Conservation (phyloP, 176 grass and related monocot species). For the Carex kokanica region DNA sequence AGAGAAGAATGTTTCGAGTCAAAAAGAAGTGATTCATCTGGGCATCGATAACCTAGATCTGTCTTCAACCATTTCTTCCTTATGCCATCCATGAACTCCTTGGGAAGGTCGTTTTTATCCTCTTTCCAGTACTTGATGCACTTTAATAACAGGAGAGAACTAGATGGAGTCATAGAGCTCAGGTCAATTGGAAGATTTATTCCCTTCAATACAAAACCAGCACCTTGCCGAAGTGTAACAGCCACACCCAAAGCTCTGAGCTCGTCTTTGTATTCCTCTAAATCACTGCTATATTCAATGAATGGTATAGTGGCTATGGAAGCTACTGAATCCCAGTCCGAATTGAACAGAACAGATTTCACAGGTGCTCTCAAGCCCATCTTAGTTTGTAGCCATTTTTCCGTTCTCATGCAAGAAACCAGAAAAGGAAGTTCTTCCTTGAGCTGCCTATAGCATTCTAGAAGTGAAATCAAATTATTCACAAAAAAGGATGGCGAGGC, state of each 20-base stretch:
- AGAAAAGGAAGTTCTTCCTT: slow-evolving; percentile 21
- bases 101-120: not conserved
- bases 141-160: slow-evolving; percentile 35
- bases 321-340: slow-evolving; percentile 37
- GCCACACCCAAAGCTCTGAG: slow-evolving; percentile 44
- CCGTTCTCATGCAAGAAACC: slow-evolving; percentile 5
- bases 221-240: slow-evolving; percentile 27
- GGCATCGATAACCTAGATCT: slow-evolving; percentile 39
- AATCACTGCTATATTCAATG: slow-evolving; percentile 39
- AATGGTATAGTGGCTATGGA: slow-evolving; percentile 50
- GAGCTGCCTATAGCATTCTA: slow-evolving; percentile 40
- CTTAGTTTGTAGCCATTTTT: slow-evolving; percentile 29
- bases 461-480: slow-evolving; percentile 40
- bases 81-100: slow-evolving; percentile 34
- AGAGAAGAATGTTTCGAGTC: slow-evolving; percentile 34
- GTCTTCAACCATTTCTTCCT: slow-evolving; percentile 46
- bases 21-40: slow-evolving; percentile 49
- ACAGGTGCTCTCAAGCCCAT: slow-evolving; percentile 41
- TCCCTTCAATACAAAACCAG: slow-evolving; percentile 38
- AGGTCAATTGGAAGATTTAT: slow-evolving; percentile 44
- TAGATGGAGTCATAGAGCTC: slow-evolving; percentile 24
- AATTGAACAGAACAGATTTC: slow-evolving; percentile 38
- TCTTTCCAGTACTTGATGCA: slow-evolving; percentile 30
- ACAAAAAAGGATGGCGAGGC: slow-evolving; percentile 12
- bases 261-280: slow-evolving; percentile 54